Base-by-base conservation (phyloP, 345 rosid species). In the Pistacia integerrima region DNA sequence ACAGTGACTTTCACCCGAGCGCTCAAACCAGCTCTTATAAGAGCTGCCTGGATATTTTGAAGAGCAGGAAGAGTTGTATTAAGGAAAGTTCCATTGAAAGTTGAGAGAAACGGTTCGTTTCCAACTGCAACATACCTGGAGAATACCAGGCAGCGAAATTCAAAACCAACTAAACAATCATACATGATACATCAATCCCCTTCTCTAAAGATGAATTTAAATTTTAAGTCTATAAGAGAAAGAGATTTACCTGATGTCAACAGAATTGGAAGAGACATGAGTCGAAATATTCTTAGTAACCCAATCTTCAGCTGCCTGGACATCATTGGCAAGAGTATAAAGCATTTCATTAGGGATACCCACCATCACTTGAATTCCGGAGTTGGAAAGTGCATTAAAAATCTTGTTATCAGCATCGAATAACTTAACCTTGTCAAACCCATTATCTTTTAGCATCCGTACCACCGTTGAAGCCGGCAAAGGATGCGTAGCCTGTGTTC, bases 341-440 rank as follows among this genome's bases (percentile, higher is more conserved):
- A 92, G 94, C 86, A 87, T 81, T 36, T 92, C 97, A 74, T 92
- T 92, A 13, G 97, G 94, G 67, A 92, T 92, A 35, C 94, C 97
- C 69, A 87, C 92, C 97, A 92, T 90, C 30, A 88, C 97, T 74
- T 92, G 88, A 84, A 92, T 85, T 72, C 90, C 90, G 36, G 94
- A 76, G 62, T 84, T 83, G 2, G 87, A 78, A 18, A 92, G 85
- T 25, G 91, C 94, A 5, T 68, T 83, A 60, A 92, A 70, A 9
- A 81, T 75, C 14, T 57, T 35, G 0, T 84, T 81, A 67, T 92
- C 94, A 1, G 97, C 97, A 67, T 92, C 94, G 73, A 92, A 92
- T 75, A 92, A 91, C 82, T 92, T 92, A 56, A 90, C 94, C 59
- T 86, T 90, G 75, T 84, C 86, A 70, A 92, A 74, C 49, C 88